These are phyloP conservation scores for Fusarium ambrosium DNA, from an alignment of 2,329 filamentous ascomycete genomes.

Conservation along the genomic window DNA sequence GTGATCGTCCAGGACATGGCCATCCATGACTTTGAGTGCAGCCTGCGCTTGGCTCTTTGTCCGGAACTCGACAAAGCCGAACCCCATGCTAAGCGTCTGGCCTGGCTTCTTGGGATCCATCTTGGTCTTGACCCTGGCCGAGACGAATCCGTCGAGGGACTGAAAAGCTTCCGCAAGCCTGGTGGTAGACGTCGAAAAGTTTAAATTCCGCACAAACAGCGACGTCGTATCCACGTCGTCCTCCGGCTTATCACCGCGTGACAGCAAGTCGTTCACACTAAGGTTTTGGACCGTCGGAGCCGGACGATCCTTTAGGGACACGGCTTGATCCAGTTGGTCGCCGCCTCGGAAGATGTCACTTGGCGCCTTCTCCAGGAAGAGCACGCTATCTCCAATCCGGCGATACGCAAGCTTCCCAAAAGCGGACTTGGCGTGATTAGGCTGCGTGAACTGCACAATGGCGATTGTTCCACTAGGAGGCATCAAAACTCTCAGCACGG, in stretches of 20 bases:
- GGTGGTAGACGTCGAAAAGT: slow-evolving; percentile 87
- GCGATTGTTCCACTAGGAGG: slow-evolving; percentile 94
- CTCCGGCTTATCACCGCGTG: slow-evolving; percentile 66
- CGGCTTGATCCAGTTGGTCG: slow-evolving; percentile 48
- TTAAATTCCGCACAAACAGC: slow-evolving; percentile 93
- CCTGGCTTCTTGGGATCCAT: slow-evolving; percentile 91
- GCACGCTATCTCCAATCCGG: slow-evolving; percentile 88
- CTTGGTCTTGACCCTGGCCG: slow-evolving; percentile 92
- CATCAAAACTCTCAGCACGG: slow-evolving; percentile 86
- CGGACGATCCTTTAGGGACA: slow-evolving; percentile 51
- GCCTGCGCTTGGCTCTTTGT: slow-evolving; percentile 82
- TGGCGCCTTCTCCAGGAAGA: slow-evolving; percentile 95
- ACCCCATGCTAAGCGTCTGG: slow-evolving; percentile 94
- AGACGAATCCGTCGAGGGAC: slow-evolving; percentile 87
- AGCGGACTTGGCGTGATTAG: slow-evolving; percentile 84
- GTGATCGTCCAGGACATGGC: slow-evolving; percentile 87
- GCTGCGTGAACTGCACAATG: slow-evolving; percentile 87
- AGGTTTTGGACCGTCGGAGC: slow-evolving; percentile 69
- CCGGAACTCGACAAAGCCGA: slow-evolving; percentile 92
- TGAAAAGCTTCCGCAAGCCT: slow-evolving; percentile 83
- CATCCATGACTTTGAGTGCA: slow-evolving; percentile 88
- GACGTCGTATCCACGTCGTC: slow-evolving; percentile 77
- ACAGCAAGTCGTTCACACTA: slow-evolving; percentile 77
- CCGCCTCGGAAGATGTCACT: slow-evolving; percentile 76
- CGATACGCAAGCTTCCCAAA: slow-evolving; percentile 90